Evolutionary conservation across 192 early-diverging fungal genomes (phyloP), one percentile per base, ranked within the genome.

Genomic region (Chytriomyces hyalinus): DNA sequence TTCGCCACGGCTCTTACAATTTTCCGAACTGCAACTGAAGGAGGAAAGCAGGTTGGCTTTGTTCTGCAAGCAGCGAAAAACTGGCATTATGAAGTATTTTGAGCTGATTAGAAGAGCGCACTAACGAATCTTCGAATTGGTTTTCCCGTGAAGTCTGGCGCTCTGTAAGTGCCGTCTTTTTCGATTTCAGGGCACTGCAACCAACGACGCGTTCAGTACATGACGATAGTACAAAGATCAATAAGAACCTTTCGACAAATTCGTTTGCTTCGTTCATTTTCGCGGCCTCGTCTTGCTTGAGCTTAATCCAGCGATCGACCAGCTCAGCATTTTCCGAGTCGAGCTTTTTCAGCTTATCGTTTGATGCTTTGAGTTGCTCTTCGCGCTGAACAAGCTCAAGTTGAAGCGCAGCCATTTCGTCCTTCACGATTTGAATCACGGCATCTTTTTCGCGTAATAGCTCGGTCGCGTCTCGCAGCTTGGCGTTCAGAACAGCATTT

Each of bases 261-360:
- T 89, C 87, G 69, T 95, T 99, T 4, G 92, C 95, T 59, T 94
- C 93, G 80, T 99, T 98, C 91, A 99, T 93, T 78, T 92, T 91
- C 46, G 94, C 90, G 1, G 93, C 96, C 92, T 94, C 92, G 89
- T 95, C 82, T 92, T 95, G 81, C 79, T 93, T 92, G 47, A 96
- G 87, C 49, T 76, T 26, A 24, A 88, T 86, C 95, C 95, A 97
- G 65, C 97, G 85, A 73, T 95, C 91, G 36, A 99, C 86, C 48
- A 99, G 85, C 62, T 96, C 88, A 43, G 64, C 78, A 80, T 99
- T 97, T 79, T 99, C 97, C 15, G 82, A 73, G 78, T 92, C 91
- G 61, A 99, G 80, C 36, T 87, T 84, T 36, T 86, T 86, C 59
- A 90, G 82, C 26, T 84, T 76, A 68, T 92, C 89, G 78, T 94